phyloP scores from a whole-genome alignment of 73 alveolate species.

The Paramecium pentaurelia region DNA sequence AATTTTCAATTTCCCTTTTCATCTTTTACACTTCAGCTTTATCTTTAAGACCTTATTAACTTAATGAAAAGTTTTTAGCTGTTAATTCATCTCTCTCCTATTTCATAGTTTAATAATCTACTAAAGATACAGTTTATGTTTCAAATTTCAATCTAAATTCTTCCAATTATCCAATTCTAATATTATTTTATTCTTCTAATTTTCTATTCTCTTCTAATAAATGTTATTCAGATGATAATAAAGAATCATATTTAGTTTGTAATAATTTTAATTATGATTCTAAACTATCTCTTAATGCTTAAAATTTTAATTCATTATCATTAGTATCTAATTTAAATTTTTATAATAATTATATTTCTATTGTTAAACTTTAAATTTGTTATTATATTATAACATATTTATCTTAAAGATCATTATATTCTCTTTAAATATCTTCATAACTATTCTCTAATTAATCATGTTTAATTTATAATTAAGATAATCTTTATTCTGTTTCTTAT shows the following conservation, averaged over 20 bases:
- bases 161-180: background rate
- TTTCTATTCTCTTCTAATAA: background rate
- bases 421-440: background rate
- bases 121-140: background rate
- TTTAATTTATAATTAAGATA: background rate
- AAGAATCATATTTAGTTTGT: background rate
- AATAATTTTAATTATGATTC: background rate
- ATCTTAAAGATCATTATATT: background rate
- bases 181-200: background rate
- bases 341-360: background rate
- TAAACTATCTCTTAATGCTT: background rate
- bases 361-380: background rate
- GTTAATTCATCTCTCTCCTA: background rate
- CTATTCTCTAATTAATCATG: background rate
- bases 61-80: background rate
- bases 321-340: background rate
- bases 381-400: background rate
- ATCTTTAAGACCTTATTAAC: background rate
- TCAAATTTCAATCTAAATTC: background rate
- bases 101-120: background rate
- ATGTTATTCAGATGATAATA: background rate
- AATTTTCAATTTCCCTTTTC: background rate
- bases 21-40: background rate
- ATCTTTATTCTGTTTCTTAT: background rate
- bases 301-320: background rate